Evolutionary conservation across 345 rosid species (phyloP), one percentile per base, ranked within the genome.

Genomic region (Gossypium thurberi): DNA sequence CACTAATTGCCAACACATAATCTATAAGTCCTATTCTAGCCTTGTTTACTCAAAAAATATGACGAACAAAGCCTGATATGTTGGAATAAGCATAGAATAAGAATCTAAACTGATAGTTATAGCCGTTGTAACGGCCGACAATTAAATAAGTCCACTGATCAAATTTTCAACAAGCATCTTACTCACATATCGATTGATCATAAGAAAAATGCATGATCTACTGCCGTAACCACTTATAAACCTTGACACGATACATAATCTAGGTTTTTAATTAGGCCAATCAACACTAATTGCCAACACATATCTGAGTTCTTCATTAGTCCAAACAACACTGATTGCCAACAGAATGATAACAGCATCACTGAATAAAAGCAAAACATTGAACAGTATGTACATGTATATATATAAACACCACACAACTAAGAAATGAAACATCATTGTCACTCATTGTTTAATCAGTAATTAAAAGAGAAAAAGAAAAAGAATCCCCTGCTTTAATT

Each of bases 71-170:
- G 40, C 40, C 40, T 33, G 40, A 33, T 33, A 33, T 33, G 6
- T 33, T 33, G 7, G 40, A 33, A 71, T 42, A 21, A 40, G 14
- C 64, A 56, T 17, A 8, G 40, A 40, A 56, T 42, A 26, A 57
- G 28, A 58, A 1, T 3, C 15, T 12, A 23, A 71, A 57, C 50
- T 57, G 28, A 40, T 37, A 10, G 21, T 20, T 42, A 71, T 11
- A 53, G 52, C 42, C 0, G 64, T 71, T 56, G 43, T 21, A 71
- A 70, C 64, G 55, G 43, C 42, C 23, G 9, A 51, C 72, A 50
- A 56, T 47, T 46, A 71, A 52, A 48, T 58, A 77, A 7, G 67
- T 71, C 50, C 28, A 2, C 59, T 40, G 33, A 57, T 70, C 51
- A 44, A 43, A 63, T 5, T 20, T 65, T 65, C 33, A 65, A 65